Base-by-base conservation (phyloP, 495 filamentous ascomycete species). In the Annulohypoxylon stygium region DNA sequence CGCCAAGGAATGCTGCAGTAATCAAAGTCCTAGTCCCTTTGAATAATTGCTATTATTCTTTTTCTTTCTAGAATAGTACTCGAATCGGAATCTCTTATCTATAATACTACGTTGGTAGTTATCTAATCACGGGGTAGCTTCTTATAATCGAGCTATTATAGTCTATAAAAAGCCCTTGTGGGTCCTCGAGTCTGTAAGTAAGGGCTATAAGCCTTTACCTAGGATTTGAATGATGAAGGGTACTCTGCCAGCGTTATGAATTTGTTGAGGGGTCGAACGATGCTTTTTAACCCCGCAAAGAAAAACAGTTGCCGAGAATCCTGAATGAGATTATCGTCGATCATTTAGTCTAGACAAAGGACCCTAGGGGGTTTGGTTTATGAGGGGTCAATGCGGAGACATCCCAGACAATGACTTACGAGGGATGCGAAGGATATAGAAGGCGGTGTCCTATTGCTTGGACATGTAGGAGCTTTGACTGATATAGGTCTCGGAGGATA, bases 351-450 rank as follows among this genome's bases (percentile, higher is more conserved):
- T 51, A 51, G 48, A 51, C 39, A 43, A 39, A 12, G 39, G 39
- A 43, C 39, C 10, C 12, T 14, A 6, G 18, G 20, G 48, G 48
- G 1, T 25, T 51, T 2, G 48, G 20, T 25, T 23, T 33, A 54
- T 5, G 50, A 54, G 53, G 53, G 33, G 53, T 37, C 30, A 10
- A 57, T 57, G n/a, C n/a, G 53, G 53, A 57, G 6, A 33, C 9
- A 34, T 20, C 53, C 53, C 6, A 36, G 53, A 57, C 8, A 11
- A 11, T 4, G 7, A 18, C 2, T 37, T 37, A 37, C 53, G 11
- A 55, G 30, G 4, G 5, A 25, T 10, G 23, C 12, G n/a, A 8
- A 18, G 14, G 14, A 54, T 33, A 54, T 30, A 54, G n/a, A 57
- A 10, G 53, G 4, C 20, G 30, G 18, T 10, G 9, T 20, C 14